phyloP scores from a whole-genome alignment of 805 yeast species.

The Blastobotrys robertii region DNA sequence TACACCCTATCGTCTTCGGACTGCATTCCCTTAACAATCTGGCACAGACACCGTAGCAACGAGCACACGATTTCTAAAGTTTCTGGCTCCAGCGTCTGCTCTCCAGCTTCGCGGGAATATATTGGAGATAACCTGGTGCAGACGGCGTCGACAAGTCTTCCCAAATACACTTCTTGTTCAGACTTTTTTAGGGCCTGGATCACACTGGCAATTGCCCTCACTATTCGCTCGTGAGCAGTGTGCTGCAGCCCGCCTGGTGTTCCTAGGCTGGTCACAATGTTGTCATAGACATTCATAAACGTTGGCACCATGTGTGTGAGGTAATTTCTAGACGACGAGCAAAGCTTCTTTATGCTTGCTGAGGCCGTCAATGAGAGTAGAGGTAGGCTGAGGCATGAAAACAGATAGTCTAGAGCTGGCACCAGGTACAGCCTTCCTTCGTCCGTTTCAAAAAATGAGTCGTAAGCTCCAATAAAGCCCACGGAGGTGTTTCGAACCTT shows the following conservation, averaged over 20 bases:
- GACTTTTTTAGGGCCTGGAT: slow-evolving; percentile 19
- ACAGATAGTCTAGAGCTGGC: slow-evolving; percentile 45
- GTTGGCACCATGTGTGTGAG: slow-evolving; percentile 19
- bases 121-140: too few species aligned
- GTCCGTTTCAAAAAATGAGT: slow-evolving; percentile 44
- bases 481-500: slow-evolving; percentile 42
- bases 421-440: slow-evolving; percentile 39
- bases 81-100: slow-evolving; percentile 1
- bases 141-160: slow-evolving; percentile 24
- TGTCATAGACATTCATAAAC: slow-evolving; percentile 22
- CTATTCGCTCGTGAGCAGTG: slow-evolving; percentile 25
- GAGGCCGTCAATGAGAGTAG: slow-evolving; percentile 35
- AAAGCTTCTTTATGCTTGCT: slow-evolving; percentile 44
- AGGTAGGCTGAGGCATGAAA: slow-evolving; percentile 30
- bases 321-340: slow-evolving; percentile 23
- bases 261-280: slow-evolving; percentile 10
- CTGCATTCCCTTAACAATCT: slow-evolving; percentile 61
- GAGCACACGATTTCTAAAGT: slow-evolving; percentile 36
- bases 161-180: slow-evolving; percentile 23
- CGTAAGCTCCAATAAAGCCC: slow-evolving; percentile 48
- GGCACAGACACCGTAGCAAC: slow-evolving; percentile 52
- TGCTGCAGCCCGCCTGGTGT: slow-evolving; percentile 8
- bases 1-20: slow-evolving; percentile 43
- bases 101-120: background rate
- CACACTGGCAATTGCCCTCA: slow-evolving; percentile 25